Conservation (phyloP, 805 yeast genomes). For the Maudiozyma barnettii region DNA sequence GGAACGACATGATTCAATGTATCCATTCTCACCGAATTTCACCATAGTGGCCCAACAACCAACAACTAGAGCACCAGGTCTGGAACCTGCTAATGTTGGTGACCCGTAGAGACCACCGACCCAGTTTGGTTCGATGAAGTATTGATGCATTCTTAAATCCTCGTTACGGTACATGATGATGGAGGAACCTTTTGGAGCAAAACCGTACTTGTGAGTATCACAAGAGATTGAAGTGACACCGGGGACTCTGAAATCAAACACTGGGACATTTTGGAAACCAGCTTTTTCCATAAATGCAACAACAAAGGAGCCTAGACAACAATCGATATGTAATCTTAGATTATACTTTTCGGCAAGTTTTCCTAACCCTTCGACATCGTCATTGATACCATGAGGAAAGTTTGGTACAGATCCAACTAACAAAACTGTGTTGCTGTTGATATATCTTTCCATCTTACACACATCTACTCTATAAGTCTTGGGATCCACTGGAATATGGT, state of each 20-base stretch:
- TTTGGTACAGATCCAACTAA: constrained; percentile 93
- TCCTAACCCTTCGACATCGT: constrained; percentile 70
- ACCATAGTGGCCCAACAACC: constrained; percentile 96
- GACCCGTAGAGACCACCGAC: constrained; percentile 93
- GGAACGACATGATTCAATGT: constrained; percentile 51
- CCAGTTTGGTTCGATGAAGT: constrained; percentile 79
- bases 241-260: constrained; percentile 76
- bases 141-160: constrained; percentile 67
- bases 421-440: constrained; percentile 72
- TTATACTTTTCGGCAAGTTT: constrained; percentile 46
- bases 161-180: constrained; percentile 76
- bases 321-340: constrained; percentile 92
- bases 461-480: constrained; percentile 59
- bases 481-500: constrained; percentile 70
- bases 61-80: constrained; percentile 96
- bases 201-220: constrained; percentile 98
- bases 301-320: constrained; percentile 89
- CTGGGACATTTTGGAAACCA: constrained; percentile 34
- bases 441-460: constrained; percentile 48
- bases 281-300: constrained; percentile 69
- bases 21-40: constrained; percentile 77
- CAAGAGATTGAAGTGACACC: constrained; percentile 98
- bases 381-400: constrained; percentile 93
- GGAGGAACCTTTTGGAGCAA: constrained; percentile 95
- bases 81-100: constrained; percentile 91